phyloP scores from a whole-genome alignment of 768 basidiomycete genomes.

The Russula olivacea region DNA sequence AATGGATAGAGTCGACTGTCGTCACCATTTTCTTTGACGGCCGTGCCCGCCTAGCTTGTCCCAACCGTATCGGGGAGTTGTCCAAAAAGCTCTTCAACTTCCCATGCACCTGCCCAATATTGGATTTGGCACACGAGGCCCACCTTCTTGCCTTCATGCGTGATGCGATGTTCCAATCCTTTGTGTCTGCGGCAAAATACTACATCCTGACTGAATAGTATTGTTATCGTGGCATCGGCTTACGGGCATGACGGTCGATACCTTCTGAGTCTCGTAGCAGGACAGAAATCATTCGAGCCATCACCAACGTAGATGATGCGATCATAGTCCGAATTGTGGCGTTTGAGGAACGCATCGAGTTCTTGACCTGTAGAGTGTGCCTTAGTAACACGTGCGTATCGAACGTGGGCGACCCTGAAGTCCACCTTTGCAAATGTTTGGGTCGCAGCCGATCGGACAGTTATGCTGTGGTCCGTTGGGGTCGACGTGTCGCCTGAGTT shows the following conservation, averaged over 20 bases:
- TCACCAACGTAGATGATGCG: conserved; percentile 90
- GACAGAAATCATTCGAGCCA: conserved; percentile 94
- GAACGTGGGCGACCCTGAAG: background rate
- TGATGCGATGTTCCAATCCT: conserved; percentile 75
- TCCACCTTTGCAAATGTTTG: conserved; percentile 97
- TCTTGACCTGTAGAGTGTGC: conserved; percentile 63
- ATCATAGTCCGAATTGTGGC: conserved; percentile 58
- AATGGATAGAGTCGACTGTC: background rate
- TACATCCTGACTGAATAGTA: conserved; percentile 62
- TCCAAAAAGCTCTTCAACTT: conserved; percentile 79
- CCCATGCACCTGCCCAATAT: conserved; percentile 95
- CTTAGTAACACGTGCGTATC: background rate
- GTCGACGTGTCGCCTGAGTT: conserved; percentile 68
- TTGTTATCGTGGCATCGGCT: conserved; percentile 1
- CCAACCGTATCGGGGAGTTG: conserved; percentile 12
- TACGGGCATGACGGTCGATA: conserved; percentile 31
- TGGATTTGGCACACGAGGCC: conserved; percentile 69
- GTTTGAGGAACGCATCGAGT: conserved; percentile 69
- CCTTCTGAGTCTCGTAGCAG: conserved; percentile 74
- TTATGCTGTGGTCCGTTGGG: conserved; percentile 72
- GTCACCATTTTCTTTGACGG: background rate
- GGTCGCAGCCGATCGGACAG: conserved; percentile 83
- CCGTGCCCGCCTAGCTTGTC: background rate
- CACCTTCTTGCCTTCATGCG: conserved; percentile 53
- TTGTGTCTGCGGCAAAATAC: conserved; percentile 74